Evolutionary conservation across 2,329 filamentous ascomycete genomes (phyloP), one percentile per base, ranked within the genome.

Genomic region (Coniochaeta ligniaria): DNA sequence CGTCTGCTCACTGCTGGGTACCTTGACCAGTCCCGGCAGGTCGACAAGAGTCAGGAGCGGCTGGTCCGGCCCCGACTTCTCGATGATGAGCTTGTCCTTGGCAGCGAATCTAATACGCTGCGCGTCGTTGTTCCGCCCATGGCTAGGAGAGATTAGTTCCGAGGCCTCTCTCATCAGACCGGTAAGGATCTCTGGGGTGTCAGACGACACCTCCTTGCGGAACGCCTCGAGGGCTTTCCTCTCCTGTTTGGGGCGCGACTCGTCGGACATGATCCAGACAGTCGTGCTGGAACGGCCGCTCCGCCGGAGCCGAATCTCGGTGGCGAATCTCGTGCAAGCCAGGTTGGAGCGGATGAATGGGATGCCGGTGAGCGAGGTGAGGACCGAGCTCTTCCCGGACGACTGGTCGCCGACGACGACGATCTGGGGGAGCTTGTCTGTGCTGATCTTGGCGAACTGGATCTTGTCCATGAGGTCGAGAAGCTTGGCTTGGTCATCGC

Each of bases 331-430:
- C 0, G 85, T 88, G 65, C 85, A 88, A 2, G 85, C 77, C 55
- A 79, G 82, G 59, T 83, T 82, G 62, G 83, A 82, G 60, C 81
- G 75, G 0, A 84, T 85, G 54, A 88, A 87, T 0, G 80, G 79
- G 9, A 85, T 83, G 24, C 83, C 83, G 0, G 83, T 86, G 38
- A 88, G 75, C n/a, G 84, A 83, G 66, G 87, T 84, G 2, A 88
- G 77, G 1, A 85, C 82, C 4, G 84, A 87, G 64, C 81, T 85
- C 70, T 88, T 88, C 20, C 85, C 85, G 6, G 83, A 80, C 1
- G 83, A 86, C 70, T 87, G 84, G 67, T 87, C 83, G 31, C 85
- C 84, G 38, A 85, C 85, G 28, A 87, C 84, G 54, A 87, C 83
- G 35, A 88, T 82, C 67, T 87, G 83, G 24, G 66, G 66, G 1